Conservation (phyloP, 116 monocot species). For the Zostera marina region DNA sequence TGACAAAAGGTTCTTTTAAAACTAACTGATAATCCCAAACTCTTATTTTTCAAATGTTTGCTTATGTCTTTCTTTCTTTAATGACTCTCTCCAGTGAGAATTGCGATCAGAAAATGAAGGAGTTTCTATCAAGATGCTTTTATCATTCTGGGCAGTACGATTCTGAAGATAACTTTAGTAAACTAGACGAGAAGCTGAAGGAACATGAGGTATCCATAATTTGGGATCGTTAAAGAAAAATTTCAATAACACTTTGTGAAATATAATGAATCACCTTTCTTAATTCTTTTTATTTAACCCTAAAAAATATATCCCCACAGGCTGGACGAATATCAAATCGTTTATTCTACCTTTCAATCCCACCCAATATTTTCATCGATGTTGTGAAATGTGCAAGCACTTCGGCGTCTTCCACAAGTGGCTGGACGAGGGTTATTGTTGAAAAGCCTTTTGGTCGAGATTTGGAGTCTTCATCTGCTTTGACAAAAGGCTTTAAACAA, state of each 20-base stretch:
- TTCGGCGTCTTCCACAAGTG: slow-evolving; percentile 62
- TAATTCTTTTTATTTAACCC: not conserved
- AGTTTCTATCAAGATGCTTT: slow-evolving; percentile 82
- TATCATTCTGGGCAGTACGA: slow-evolving; percentile 95
- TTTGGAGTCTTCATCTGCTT: slow-evolving; percentile 71
- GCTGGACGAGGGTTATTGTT: slow-evolving; percentile 93
- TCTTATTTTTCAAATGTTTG: not conserved
- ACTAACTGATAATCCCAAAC: too few species aligned
- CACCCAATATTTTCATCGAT: slow-evolving; percentile 85
- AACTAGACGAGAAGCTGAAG: slow-evolving; percentile 66
- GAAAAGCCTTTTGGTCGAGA: slow-evolving; percentile 92
- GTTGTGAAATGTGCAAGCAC: slow-evolving; percentile 76
- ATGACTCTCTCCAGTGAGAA: slow-evolving; percentile 39
- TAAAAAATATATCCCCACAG: slow-evolving; percentile 19
- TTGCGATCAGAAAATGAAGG: slow-evolving; percentile 84
- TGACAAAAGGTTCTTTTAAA: slow-evolving; percentile 94
- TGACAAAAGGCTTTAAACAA: slow-evolving; percentile 57
- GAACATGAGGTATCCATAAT: slow-evolving; percentile 57
- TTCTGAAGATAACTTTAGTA: slow-evolving; percentile 55
- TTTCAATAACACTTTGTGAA: not conserved
- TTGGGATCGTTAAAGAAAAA: not conserved
- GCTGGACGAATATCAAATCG: slow-evolving; percentile 64
- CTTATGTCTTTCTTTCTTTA: not conserved
- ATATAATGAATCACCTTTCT: not conserved
- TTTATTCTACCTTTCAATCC: slow-evolving; percentile 77